Conservation (phyloP, 768 basidiomycete species). For the Bullera alba region DNA sequence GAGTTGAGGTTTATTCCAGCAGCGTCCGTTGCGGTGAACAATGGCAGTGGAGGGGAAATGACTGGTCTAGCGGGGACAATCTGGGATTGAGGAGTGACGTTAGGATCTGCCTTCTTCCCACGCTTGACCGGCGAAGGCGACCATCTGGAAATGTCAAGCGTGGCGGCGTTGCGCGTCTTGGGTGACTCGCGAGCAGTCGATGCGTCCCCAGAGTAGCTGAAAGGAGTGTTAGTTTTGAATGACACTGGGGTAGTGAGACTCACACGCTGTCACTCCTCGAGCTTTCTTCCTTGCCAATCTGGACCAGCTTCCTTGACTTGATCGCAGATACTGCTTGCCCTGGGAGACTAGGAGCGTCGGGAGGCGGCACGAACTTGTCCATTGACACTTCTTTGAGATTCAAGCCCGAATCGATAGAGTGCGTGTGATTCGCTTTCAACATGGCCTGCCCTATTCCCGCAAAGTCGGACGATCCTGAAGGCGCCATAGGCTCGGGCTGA, state of each 20-base stretch:
- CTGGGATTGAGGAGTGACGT: neutral
- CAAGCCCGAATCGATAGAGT: neutral
- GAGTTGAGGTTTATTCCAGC: neutral
- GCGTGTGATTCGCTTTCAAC: neutral
- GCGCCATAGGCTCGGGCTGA: no score
- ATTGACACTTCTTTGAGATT: neutral
- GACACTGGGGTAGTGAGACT: no score
- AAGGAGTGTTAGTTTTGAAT: no score
- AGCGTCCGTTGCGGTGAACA: neutral
- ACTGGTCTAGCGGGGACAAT: neutral
- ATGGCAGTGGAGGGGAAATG: slow-evolving; percentile 3
- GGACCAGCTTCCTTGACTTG: no score
- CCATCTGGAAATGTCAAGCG: slow-evolving; percentile 3
- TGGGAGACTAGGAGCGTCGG: neutral
- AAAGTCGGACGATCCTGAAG: no score
- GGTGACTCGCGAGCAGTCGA: neutral
- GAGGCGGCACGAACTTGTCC: neutral
- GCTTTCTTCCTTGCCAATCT: neutral
- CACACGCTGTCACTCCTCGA: neutral
- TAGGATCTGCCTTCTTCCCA: neutral
- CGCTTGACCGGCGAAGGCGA: slow-evolving; percentile 3
- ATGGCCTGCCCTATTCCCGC: neutral
- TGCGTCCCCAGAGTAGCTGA: neutral
- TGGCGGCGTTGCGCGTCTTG: neutral
- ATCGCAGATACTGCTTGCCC: no score